Evolutionary conservation across 441 rosid species (phyloP).

Genomic region (Theobroma grandiflorum): DNA sequence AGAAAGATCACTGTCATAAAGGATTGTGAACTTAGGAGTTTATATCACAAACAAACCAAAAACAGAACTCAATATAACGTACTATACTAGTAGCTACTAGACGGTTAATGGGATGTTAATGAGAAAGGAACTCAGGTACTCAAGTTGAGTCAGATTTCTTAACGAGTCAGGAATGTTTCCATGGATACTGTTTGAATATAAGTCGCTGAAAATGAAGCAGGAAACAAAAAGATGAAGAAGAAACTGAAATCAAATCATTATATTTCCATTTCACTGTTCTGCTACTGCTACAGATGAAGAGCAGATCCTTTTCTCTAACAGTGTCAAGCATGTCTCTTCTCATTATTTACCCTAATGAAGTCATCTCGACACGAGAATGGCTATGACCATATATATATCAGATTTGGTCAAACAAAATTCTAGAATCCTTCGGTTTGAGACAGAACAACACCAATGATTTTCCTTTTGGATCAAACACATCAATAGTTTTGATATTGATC

Average conservation of each 20-base stretch:
- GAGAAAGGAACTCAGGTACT: background rate
- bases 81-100: background rate
- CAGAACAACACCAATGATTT: background rate
- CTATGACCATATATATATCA: background rate
- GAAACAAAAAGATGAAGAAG: background rate
- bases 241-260: background rate
- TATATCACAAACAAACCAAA: background rate
- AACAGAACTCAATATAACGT: background rate
- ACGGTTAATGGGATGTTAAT: background rate
- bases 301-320: background rate
- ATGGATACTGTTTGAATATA: conserved; percentile 22
- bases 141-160: conserved; percentile 13
- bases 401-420: background rate
- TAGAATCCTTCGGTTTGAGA: background rate
- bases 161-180: conserved; percentile 19
- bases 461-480: no score
- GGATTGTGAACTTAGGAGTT: background rate
- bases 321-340: background rate
- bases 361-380: background rate
- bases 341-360: background rate
- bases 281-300: background rate
- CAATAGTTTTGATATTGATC: background rate
- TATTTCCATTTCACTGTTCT: no score
- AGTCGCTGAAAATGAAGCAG: conserved; percentile 5
- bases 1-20: conserved; percentile 9